These are phyloP conservation scores for Botrytis tulipae DNA, from an alignment of 2,329 filamentous ascomycete genomes.

Conservation along the genomic window DNA sequence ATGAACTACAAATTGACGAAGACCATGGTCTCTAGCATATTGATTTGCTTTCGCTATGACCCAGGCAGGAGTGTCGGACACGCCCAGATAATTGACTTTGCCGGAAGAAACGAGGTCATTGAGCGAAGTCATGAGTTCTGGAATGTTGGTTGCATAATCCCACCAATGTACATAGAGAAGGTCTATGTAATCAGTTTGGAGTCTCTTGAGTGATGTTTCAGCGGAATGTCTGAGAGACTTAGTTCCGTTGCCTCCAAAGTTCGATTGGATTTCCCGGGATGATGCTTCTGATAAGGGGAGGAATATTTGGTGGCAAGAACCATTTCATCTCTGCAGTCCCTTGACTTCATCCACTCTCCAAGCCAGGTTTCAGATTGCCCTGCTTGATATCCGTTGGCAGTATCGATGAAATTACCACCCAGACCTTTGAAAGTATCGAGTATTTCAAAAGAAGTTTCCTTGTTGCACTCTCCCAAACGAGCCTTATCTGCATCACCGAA, in stretches of 20 bases:
- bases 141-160: conserved; percentile 48
- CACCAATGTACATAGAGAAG: conserved; percentile 58
- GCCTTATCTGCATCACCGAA: conserved; percentile 54
- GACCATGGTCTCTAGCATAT: conserved; percentile 49
- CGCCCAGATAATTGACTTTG: conserved; percentile 55
- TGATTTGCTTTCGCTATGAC: conserved; percentile 50
- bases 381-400: conserved; percentile 54
- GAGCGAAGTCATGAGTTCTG: conserved; percentile 59
- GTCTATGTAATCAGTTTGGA: conserved; percentile 57
- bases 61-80: conserved; percentile 46
- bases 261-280: neutral
- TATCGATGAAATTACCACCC: conserved; percentile 68
- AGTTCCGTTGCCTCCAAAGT: neutral
- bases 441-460: conserved; percentile 54
- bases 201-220: conserved; percentile 52
- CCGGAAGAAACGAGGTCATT: conserved; percentile 57
- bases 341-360: conserved; percentile 54
- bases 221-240: conserved; percentile 43
- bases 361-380: conserved; percentile 56
- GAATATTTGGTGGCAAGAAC: conserved; percentile 57
- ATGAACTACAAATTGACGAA: conserved; percentile 56
- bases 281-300: neutral
- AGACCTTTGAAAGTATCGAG: conserved; percentile 53
- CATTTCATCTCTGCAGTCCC: conserved; percentile 50
- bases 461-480: conserved; percentile 52